Evolutionary conservation across 1,139 yeast species (phyloP), one percentile per base, ranked within the genome.

Genomic region (Pichia sorboxylosa): DNA sequence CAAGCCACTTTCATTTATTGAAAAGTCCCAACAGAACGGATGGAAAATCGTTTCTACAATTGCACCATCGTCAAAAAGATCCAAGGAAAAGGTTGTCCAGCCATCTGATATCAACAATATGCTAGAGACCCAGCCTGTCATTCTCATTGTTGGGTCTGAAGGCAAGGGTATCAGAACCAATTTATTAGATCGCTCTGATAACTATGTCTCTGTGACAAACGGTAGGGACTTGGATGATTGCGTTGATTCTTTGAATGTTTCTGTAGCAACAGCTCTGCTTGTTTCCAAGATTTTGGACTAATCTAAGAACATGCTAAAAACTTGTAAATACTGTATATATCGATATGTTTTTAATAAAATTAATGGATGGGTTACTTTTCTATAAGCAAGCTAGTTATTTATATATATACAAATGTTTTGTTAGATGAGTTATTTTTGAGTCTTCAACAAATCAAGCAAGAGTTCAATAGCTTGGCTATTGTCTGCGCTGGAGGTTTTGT

Each of bases 171-270:
- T 85, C 18, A 63, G 95, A 35, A 76, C 78, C 13, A 66, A 73
- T 30, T 46, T 85, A 43, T 61, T 70, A 38, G 58, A 70, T 36
- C 61, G 76, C 41, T 73, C 87, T 33, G 84, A 83, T 42, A 75
- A 63, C 47, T 59, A 69, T 34, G 87, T 75, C 8, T 68, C 71
- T 17, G 61, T 82, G 48, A 42, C 53, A 7, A 41, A 45, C 26
- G 41, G 37, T 23, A 34, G 53, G 29, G 56, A 57, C 22, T 44
- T 64, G 27, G 52, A 47, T 17, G 61, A 54, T 6, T 56, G 71
- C 13, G 76, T 85, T 24, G 95, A 84, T 49, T 81, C 94, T 16
- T 60, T 85, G 45, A 85, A 85, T 51, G 96, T 83, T 24, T 81
- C 93, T 49, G 95, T 85, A 5, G 95, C 96, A 1, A 69, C 87